Base-by-base conservation (phyloP, 176 grass and related monocot genomes). In the Typha latifolia region DNA sequence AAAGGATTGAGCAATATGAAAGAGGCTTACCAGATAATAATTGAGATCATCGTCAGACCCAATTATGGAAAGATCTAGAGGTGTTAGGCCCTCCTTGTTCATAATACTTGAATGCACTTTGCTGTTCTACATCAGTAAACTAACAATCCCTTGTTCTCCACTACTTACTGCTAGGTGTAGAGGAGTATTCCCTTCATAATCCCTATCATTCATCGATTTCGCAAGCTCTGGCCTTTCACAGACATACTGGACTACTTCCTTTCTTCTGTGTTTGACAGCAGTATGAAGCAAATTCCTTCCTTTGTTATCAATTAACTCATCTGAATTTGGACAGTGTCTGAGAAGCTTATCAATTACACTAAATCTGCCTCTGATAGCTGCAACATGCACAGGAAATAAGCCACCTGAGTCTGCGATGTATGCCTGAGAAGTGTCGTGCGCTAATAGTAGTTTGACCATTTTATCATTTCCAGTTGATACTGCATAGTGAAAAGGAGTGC, bases 221-320 rank as follows among this genome's bases (percentile, higher is more conserved):
- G 43, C 74, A 50, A 87, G 79, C 29, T 80, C 85, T 21, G 12
- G 16, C 9, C 72, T 76, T 67, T 66, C 47, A 57, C 22, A 67
- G 48, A 91, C 81, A 66, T 49, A 21, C 70, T 71, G 67, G 67
- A 91, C 68, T 65, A 84, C 73, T 67, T 79, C 76, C 72, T 63
- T 70, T 69, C 78, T 79, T 29, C 72, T 81, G 53, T 78, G 66
- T 14, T 64, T 63, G 72, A 92, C 68, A 47, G 84, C 84, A 77
- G 77, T 48, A 51, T 88, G 89, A 67, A 88, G 79, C 51, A 92
- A 88, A 20, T 92, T 92, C 53, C 78, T 79, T 79, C 84, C 84
- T 76, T 81, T 81, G 32, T 64, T 87, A 71, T 92, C 89, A 65
- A 84, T 78, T 71, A 87, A 80, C 66, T 92, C 84, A 14, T 87